Evolutionary conservation across 208 protist genomes (phyloP), one percentile per base, ranked within the genome.

Genomic region (Crithidia mellificae): DNA sequence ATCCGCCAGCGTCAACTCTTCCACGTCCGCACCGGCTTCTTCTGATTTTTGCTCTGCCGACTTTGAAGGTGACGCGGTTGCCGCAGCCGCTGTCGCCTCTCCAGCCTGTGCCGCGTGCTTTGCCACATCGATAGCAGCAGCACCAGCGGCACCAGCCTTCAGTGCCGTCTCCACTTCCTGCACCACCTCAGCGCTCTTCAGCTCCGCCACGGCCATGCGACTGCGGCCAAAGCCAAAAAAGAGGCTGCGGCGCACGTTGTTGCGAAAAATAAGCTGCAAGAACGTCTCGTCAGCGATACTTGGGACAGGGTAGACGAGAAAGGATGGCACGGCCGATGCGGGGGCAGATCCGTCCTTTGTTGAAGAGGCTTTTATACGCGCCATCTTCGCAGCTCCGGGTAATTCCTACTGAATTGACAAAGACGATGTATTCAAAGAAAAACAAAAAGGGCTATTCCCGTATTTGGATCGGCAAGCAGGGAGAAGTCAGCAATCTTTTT

Each of bases 221-320:
- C 67, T 24, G 14, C 61, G 62, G 53, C 74, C 80, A 50, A 78
- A 91, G 19, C 90, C 90, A 14, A 72, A 69, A 54, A 91, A 95
- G 44, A 91, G 61, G 49, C 72, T 82, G 1, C 87, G 83, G 14
- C 12, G 1, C 8, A 95, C 76, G 6, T 70, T 54, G 38, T 69
- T 44, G 22, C 81, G 61, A 62, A 95, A 91, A 19, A 93, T 62
- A 5, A 81, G 30, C 20, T 88, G 63, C 14, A 95, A 67, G 52
- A 95, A 91, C 12, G 82, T 73, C 22, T 88, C 76, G 43, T 95
- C 90, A 0, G 85, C 87, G 27, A 90, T 82, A 19, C 53, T 78
- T 11, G 87, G 84, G 19, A 95, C 15, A 11, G 81, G 80, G 66
- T 92, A 91, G 24, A 95, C 70, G 15, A 93, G 66, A 61, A 95